Evolutionary conservation across 192 early-diverging fungal genomes (phyloP).

Genomic region (Backusella mclennaniae): DNA sequence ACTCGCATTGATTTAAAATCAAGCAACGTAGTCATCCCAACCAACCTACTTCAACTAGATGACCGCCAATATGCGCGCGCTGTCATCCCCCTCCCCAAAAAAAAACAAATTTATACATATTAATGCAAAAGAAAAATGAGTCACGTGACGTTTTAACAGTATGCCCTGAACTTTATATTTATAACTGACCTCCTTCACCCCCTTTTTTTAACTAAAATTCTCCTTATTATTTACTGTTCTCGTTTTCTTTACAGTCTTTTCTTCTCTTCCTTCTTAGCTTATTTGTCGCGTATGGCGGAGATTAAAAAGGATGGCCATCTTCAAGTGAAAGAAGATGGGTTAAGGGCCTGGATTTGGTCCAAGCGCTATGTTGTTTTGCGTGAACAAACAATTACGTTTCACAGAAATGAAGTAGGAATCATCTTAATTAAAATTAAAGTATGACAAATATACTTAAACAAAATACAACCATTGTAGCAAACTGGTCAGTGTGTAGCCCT

Average conservation of each 20-base stretch:
- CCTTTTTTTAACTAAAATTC: not conserved
- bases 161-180: not conserved
- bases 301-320: conserved; percentile 79
- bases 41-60: not conserved
- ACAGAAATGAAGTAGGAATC: conserved; percentile 83
- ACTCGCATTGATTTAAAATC: conserved; percentile 6
- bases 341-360: conserved; percentile 92
- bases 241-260: conserved; percentile 19
- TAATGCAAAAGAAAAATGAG: conserved; percentile 1
- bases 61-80: conserved; percentile 7
- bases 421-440: conserved; percentile 8
- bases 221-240: conserved; percentile 6
- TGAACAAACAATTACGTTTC: conserved; percentile 87
- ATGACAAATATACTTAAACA: not conserved
- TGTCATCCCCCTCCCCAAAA: conserved; percentile 1
- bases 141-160: not conserved
- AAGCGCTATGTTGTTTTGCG: conserved; percentile 89
- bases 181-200: conserved; percentile 1
- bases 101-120: conserved; percentile 10
- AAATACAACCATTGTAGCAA: conserved; percentile 47
- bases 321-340: conserved; percentile 88
- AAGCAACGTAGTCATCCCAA: not conserved
- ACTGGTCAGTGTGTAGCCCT: conserved; percentile 85
- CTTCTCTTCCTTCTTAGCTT: conserved; percentile 7
- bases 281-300: conserved; percentile 32